Conservation (phyloP, 192 early-diverging fungal genomes). For the Gaertneriomyces sp. region DNA sequence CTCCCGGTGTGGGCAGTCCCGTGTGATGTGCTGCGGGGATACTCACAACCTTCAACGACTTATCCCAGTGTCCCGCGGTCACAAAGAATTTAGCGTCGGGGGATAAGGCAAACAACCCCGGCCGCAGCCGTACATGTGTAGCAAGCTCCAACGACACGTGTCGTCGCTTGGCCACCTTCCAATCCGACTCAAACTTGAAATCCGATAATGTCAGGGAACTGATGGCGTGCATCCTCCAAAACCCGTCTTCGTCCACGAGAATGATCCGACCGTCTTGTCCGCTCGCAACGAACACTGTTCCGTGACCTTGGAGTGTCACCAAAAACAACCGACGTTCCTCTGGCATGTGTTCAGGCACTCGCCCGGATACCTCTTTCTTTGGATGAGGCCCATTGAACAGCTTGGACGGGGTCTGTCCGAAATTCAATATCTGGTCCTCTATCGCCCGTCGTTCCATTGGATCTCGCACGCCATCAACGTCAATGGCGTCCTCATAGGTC, state of each 20-base stretch:
- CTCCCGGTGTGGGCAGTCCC: not conserved
- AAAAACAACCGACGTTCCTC: slow-evolving; percentile 29
- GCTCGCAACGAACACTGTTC: slow-evolving; percentile 16
- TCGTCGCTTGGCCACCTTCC: not conserved
- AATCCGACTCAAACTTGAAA: not conserved
- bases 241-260: not conserved
- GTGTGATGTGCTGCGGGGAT: slow-evolving; percentile 6
- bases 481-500: slow-evolving; percentile 94
- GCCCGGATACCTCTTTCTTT: slow-evolving; percentile 29
- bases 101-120: slow-evolving; percentile 31
- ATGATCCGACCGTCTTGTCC: slow-evolving; percentile 7
- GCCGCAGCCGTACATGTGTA: slow-evolving; percentile 10
- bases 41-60: slow-evolving; percentile 37
- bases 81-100: slow-evolving; percentile 33
- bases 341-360: slow-evolving; percentile 28
- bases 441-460: slow-evolving; percentile 83
- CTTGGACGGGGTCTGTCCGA: slow-evolving; percentile 93
- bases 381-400: slow-evolving; percentile 86
- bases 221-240: not conserved
- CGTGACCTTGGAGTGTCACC: slow-evolving; percentile 18
- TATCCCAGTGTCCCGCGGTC: slow-evolving; percentile 42
- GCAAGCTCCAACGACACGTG: slow-evolving; percentile 33
- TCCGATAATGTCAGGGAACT: not conserved
- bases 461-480: slow-evolving; percentile 84
- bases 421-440: slow-evolving; percentile 93